Evolutionary conservation across 148 eudicot species (phyloP).

Genomic region (Nepenthes gracilis): DNA sequence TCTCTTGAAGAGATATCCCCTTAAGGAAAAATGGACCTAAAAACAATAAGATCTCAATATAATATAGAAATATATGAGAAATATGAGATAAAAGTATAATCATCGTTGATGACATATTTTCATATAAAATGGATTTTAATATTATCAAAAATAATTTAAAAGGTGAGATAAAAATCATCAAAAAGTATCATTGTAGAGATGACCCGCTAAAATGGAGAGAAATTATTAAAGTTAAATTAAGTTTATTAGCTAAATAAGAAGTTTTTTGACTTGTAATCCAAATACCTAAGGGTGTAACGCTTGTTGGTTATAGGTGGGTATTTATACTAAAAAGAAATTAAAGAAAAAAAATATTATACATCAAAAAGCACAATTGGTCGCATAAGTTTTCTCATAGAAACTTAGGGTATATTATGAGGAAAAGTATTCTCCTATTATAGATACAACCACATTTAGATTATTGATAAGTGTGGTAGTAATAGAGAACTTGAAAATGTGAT

Average conservation of each 20-base stretch:
- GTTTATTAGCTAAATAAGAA: not conserved
- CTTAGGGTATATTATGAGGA: not conserved
- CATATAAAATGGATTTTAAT: not conserved
- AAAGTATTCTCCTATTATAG: not conserved
- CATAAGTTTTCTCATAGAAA: not conserved
- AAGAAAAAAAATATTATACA: not conserved
- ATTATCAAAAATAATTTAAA: not conserved
- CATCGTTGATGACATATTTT: not conserved
- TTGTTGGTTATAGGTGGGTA: not conserved
- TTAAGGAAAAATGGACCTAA: too few relatives aligned
- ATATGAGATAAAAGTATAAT: too few relatives aligned
- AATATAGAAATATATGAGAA: too few relatives aligned
- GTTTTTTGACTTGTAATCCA: constrained; percentile 3
- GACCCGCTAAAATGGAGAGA: not conserved
- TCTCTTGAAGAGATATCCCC: too few relatives aligned
- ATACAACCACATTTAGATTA: not conserved
- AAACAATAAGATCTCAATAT: too few relatives aligned
- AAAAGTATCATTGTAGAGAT: not conserved
- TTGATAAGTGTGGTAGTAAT: not conserved
- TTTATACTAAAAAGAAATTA: constrained; percentile 2
- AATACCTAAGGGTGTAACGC: not conserved
- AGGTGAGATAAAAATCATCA: not conserved
- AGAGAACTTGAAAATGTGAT: not conserved
- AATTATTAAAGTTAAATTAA: not conserved
- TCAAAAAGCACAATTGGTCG: not conserved